Base-by-base conservation (phyloP, 192 early-diverging fungal species). In the Paraglomus brasilianum region DNA sequence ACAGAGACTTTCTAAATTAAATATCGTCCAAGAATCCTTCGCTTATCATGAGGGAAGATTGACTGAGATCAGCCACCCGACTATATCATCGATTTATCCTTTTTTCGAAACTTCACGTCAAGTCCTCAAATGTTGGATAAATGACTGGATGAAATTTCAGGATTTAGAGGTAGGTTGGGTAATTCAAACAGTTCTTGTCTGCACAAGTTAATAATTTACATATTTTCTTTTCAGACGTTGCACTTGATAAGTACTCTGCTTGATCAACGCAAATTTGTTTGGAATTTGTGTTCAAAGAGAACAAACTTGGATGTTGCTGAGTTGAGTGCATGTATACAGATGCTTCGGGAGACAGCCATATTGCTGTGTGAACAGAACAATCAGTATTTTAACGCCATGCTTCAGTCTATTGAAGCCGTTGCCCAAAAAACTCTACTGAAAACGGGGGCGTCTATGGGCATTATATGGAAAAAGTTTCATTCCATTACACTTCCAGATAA, bases 181-280 rank as follows among this genome's bases (percentile, higher is more conserved):
- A 42, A 50, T 52, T 46, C 30, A 48, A 21, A 46, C 8, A 42
- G 4, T 19, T 44, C 10, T 64, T 63, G 14, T 64, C 4, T 47
- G 10, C 13, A 36, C 17, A 5, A 61, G n/a, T 30, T 30, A 46
- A 10, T 46, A 9, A 17, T 30, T 13, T 48, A 8, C 21, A 0
- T 44, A 4, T 14, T 44, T 50, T 49, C 8, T 45, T 24, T 17
- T 49, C 46, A 81, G 72, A 19, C 70, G 8, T 75, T 75, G 11
- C 43, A 69, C 9, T 4, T 44, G 0, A 46, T 85, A 36, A 72
- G 81, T 42, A 56, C 75, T 36, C 74, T 89, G 46, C 70, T 89
- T 15, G 85, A 85, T 57, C 69, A 79, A 52, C 77, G 79, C 43
- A 77, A 83, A 47, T 80, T 78, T 59, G 72, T 88, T 43, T 85